Conservation (phyloP, 169 alveolate species). For the Eimeria nieschulzi region DNA sequence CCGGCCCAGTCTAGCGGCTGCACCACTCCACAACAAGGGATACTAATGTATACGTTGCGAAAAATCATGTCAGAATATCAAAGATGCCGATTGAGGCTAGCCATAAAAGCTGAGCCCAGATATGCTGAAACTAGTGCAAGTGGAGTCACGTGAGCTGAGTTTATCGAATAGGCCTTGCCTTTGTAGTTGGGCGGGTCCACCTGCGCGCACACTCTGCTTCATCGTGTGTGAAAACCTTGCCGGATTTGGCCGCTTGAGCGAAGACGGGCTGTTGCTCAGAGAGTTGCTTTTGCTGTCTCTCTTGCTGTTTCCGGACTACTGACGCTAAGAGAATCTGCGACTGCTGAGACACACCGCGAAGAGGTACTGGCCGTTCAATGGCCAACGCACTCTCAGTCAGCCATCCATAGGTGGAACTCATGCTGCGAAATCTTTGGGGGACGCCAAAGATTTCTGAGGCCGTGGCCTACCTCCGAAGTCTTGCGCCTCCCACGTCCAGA, state of each 20-base stretch:
- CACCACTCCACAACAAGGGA: not conserved
- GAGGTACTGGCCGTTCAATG: slow-evolving; percentile 55
- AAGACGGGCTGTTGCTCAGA: slow-evolving; percentile 31
- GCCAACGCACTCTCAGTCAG: slow-evolving; percentile 65
- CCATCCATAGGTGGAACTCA: slow-evolving; percentile 67
- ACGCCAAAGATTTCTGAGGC: too few relatives aligned
- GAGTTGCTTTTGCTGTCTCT: slow-evolving; percentile 26
- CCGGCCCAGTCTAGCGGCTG: slow-evolving; percentile 56
- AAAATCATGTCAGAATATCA: too few relatives aligned
- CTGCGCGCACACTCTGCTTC: slow-evolving; percentile 52
- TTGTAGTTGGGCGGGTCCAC: slow-evolving; percentile 55
- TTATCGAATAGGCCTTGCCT: not conserved
- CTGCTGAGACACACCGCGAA: slow-evolving; percentile 32
- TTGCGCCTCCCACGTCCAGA: too few relatives aligned
- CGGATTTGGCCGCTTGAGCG: slow-evolving; percentile 49
- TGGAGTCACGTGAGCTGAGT: not conserved
- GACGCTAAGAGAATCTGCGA: slow-evolving; percentile 33
- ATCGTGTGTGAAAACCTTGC: slow-evolving; percentile 49
- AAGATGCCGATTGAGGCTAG: not conserved
- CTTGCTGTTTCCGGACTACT: slow-evolving; percentile 42
- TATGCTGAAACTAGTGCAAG: not conserved
- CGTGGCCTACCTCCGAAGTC: too few relatives aligned
- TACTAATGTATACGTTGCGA: too few relatives aligned
- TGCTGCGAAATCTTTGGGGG: not conserved
- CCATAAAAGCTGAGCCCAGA: not conserved